phyloP scores from a whole-genome alignment of 2,329 filamentous ascomycete species.

The Thielaviopsis ethacetica region DNA sequence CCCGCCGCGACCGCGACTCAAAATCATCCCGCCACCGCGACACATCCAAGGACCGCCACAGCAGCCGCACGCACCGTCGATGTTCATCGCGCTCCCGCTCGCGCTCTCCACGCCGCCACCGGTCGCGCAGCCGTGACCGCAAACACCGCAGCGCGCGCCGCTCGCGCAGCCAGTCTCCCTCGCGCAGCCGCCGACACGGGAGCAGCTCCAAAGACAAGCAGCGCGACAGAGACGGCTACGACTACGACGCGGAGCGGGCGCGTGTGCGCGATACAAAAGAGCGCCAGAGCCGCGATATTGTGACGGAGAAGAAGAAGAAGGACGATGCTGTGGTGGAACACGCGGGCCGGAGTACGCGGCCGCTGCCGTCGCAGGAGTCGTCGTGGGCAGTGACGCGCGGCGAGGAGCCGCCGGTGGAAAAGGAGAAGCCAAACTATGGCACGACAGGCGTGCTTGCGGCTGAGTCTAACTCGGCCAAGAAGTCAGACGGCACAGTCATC shows the following conservation, averaged over 20 bases:
- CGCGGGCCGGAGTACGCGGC: constrained; percentile 20
- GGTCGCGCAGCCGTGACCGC: neutral
- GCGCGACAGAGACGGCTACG: neutral
- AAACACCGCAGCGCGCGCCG: neutral
- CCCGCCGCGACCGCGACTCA: neutral
- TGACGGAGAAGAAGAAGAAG: too few relatives aligned
- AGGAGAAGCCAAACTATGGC: constrained; percentile 78
- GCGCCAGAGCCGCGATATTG: neutral
- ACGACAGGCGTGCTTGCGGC: constrained; percentile 70
- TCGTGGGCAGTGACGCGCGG: constrained; percentile 41
- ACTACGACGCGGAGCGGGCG: neutral
- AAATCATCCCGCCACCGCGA: neutral
- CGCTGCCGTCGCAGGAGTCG: constrained; percentile 42
- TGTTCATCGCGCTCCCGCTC: neutral
- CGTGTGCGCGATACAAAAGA: neutral
- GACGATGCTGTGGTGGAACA: neutral
- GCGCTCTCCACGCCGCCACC: neutral
- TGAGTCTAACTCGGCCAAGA: constrained; percentile 61
- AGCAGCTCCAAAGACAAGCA: neutral
- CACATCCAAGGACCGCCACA: neutral
- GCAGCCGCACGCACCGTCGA: neutral
- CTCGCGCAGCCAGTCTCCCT: neutral
- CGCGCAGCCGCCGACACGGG: neutral
- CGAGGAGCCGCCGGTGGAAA: constrained; percentile 32
- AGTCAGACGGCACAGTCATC: constrained; percentile 57